Conservation (phyloP, 2,329 filamentous ascomycete genomes). For the Colletotrichum neosansevieriae region DNA sequence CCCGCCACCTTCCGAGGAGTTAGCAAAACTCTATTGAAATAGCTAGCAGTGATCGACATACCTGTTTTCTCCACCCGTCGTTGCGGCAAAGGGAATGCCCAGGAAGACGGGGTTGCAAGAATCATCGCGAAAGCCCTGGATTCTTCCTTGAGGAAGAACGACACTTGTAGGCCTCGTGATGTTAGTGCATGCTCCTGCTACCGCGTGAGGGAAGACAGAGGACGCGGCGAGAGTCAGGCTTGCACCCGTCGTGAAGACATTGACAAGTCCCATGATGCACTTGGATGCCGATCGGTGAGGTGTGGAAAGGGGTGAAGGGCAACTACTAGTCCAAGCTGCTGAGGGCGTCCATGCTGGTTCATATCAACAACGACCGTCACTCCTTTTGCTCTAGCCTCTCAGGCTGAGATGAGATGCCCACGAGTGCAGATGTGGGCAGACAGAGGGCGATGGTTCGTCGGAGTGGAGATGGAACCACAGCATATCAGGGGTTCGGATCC, state of each 20-base stretch:
- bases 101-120: slow-evolving; percentile 51
- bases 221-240: slow-evolving; percentile 20
- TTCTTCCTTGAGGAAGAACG: slow-evolving; percentile 46
- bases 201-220: slow-evolving; percentile 7
- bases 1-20: slow-evolving; percentile 40
- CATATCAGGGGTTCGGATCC: slow-evolving; percentile 2
- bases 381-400: slow-evolving; percentile 2
- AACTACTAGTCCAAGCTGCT: slow-evolving; percentile 17
- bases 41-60: slow-evolving; percentile 33
- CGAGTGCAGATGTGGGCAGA: slow-evolving; percentile 14
- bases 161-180: slow-evolving; percentile 28
- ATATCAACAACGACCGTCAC: slow-evolving; percentile 22
- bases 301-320: slow-evolving; percentile 26
- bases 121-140: slow-evolving; percentile 53
- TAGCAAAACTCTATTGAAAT: neutral
- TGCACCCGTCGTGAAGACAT: slow-evolving; percentile 16
- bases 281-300: slow-evolving; percentile 4
- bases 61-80: slow-evolving; percentile 55
- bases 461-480: slow-evolving; percentile 9
- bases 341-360: slow-evolving; percentile 17
- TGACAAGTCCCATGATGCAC: slow-evolving; percentile 29
- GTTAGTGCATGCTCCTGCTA: slow-evolving; percentile 12
- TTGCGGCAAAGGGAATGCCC: slow-evolving; percentile 54
- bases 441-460: slow-evolving; percentile 16
- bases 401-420: neutral